Base-by-base conservation (phyloP, 1,284 basidiomycete genomes). In the Trametes sp. region DNA sequence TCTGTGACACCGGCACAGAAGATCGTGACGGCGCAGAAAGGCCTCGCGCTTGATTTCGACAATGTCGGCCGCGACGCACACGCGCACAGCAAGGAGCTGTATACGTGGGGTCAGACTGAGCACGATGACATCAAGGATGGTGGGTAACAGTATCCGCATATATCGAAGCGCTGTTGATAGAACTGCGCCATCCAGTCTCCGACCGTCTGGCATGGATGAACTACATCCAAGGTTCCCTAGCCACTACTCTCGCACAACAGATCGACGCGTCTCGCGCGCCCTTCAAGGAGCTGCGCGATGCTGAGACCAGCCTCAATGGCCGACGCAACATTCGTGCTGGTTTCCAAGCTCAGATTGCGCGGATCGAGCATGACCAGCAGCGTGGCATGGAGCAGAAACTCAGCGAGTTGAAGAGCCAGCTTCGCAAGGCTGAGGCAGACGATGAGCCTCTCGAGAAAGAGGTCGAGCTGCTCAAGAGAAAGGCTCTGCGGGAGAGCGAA, bases 161-260 rank as follows among this genome's bases (percentile, higher is more conserved):
- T 11, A 9, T 10, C 14, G 19, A 7, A 11, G 57, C 21, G 49
- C 19, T 31, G n/a, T 56, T 48, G 44, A 61, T 14, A 26, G 19
- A 8, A n/a, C 26, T 6, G 54, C 41, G 62, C n/a, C 24, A 13
- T 35, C 8, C 69, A 91, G 91, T 92, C 7, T 85, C 88, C 51
- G 92, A 94, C 75, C 83, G 92, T 48, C 78, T 94, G 35, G 92
- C 89, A 1, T 93, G 89, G 76, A 76, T 94, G 56, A 91, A 90
- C 72, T 94, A 87, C 70, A 82, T 90, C 9, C 83, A 89, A 44
- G 91, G 90, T 6, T 83, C 88, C 10, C 80, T 93, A 33, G 80
- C 89, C 2, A 75, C 74, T 26, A 81, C 85, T 4, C 81, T 94
- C 33, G 83, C 89, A 0, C 71, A 75, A 23, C 86, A 86, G 68